Conservation (phyloP, 2,329 filamentous ascomycete species). For the Lachnellula willkommii region DNA sequence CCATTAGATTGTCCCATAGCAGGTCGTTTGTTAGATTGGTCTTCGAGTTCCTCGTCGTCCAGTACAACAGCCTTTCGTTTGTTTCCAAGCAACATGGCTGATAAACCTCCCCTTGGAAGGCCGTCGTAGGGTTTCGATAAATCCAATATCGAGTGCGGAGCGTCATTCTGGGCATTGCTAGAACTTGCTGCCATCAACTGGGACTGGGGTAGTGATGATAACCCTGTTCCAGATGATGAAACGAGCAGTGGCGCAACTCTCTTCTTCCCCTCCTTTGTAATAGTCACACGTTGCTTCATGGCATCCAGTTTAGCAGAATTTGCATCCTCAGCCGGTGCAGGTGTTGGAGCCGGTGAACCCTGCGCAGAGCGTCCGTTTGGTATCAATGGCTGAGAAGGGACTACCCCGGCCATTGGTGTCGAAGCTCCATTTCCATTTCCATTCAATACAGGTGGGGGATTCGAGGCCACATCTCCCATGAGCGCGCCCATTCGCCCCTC, state of each 20-base stretch:
- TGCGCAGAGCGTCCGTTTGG: constrained; percentile 23
- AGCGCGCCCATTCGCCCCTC: constrained; percentile 97
- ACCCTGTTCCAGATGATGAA: constrained; percentile 78
- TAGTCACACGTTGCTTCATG: constrained; percentile 85
- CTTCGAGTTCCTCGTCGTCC: constrained; percentile 68
- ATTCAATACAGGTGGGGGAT: constrained; percentile 28
- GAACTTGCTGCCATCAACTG: constrained; percentile 75
- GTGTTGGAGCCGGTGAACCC: constrained; percentile 35
- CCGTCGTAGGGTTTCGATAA: constrained; percentile 92
- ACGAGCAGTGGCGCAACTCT: constrained; percentile 87
- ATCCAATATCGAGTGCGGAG: constrained; percentile 78
- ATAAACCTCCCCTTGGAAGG: constrained; percentile 81
- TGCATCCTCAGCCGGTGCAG: constrained; percentile 38
- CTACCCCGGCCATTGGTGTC: constrained; percentile 21
- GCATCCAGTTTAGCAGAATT: constrained; percentile 57
- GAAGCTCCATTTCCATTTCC: constrained; percentile 26
- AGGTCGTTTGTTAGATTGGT: constrained; percentile 54
- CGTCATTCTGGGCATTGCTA: constrained; percentile 61
- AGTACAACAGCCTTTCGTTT: constrained; percentile 75
- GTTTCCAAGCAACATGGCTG: constrained; percentile 82
- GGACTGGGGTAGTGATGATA: constrained; percentile 83
- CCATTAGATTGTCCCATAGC: constrained; percentile 57
- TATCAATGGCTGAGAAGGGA: constrained; percentile 13
- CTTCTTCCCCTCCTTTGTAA: constrained; percentile 96
- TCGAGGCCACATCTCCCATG: constrained; percentile 71